phyloP scores from a whole-genome alignment of 257 asterid species.

The Gentiana dahurica region DNA sequence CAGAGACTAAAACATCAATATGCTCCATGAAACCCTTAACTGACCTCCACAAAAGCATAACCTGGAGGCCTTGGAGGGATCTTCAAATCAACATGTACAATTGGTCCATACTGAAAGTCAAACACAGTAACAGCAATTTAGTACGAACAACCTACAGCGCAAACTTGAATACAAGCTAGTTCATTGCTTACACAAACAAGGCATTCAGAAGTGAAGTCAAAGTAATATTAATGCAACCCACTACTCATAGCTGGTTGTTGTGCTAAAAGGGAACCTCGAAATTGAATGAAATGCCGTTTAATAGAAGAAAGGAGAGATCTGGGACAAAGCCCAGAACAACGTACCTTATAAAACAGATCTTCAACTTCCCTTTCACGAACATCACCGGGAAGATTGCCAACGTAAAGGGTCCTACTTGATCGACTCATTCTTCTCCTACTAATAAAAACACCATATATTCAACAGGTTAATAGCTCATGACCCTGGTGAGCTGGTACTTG shows the following conservation, averaged over 20 bases:
- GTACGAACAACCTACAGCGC: background rate
- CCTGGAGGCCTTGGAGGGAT: constrained; percentile 99
- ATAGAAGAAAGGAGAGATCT: too few relatives aligned
- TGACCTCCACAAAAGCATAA: constrained; percentile 96
- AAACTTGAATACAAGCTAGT: too few relatives aligned
- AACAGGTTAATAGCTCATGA: too few relatives aligned
- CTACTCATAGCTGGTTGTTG: too few relatives aligned
- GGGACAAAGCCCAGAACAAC: background rate
- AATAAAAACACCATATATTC: too few relatives aligned
- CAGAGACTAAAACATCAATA: constrained; percentile 1
- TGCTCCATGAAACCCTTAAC: constrained; percentile 6
- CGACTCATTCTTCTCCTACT: constrained; percentile 65
- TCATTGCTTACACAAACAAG: too few relatives aligned
- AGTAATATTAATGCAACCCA: background rate
- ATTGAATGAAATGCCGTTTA: too few relatives aligned
- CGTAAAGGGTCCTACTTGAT: constrained; percentile 88
- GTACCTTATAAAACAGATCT: constrained; percentile 88
- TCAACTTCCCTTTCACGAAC: constrained; percentile 96
- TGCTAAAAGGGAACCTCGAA: too few relatives aligned
- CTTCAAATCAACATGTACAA: constrained; percentile 90
- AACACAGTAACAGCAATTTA: constrained; percentile 1
- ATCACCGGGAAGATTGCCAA: constrained; percentile 98
- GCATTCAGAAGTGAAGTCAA: background rate
- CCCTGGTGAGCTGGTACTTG: too few relatives aligned
- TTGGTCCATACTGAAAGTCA: constrained; percentile 69